Conservation (phyloP, 1,284 basidiomycete genomes). For the Ceratobasidium sp. region DNA sequence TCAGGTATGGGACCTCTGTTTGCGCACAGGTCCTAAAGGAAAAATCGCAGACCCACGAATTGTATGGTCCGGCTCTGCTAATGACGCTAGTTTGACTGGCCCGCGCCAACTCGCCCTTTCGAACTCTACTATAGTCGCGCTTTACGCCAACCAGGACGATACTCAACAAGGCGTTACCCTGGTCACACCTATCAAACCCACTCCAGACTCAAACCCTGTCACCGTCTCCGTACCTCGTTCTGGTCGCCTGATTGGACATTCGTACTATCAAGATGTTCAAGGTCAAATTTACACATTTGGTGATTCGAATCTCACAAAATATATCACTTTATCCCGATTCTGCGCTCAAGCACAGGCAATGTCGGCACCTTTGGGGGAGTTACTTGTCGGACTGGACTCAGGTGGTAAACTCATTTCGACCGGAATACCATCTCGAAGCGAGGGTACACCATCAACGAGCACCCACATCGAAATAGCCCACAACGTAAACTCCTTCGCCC, state of each 20-base stretch:
- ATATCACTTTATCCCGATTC: slow-evolving; percentile 70
- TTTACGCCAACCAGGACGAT: slow-evolving; percentile 35
- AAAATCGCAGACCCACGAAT: slow-evolving; percentile 69
- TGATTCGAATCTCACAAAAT: background rate
- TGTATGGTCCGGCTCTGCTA: slow-evolving; percentile 62
- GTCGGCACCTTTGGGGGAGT: slow-evolving; percentile 36
- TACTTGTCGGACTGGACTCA: slow-evolving; percentile 77
- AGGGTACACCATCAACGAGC: slow-evolving; percentile 54
- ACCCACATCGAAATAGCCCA: slow-evolving; percentile 7
- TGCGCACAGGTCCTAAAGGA: slow-evolving; percentile 71
- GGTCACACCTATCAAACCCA: slow-evolving; percentile 5
- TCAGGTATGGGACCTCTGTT: slow-evolving; percentile 78
- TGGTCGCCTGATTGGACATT: slow-evolving; percentile 28
- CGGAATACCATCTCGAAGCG: slow-evolving; percentile 56
- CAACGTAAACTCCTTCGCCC: slow-evolving; percentile 80
- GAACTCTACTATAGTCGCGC: slow-evolving; percentile 34
- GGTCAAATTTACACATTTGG: slow-evolving; percentile 25
- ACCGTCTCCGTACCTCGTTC: slow-evolving; percentile 4
- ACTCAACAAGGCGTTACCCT: slow-evolving; percentile 48
- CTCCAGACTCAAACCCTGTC: background rate
- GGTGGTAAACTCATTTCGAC: slow-evolving; percentile 72
- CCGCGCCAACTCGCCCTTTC: slow-evolving; percentile 21
- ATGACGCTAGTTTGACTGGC: background rate
- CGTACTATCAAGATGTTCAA: slow-evolving; percentile 36
- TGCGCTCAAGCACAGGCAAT: slow-evolving; percentile 65